Evolutionary conservation across 2,329 filamentous ascomycete species (phyloP).

Genomic region (Paecilomyces variotii): DNA sequence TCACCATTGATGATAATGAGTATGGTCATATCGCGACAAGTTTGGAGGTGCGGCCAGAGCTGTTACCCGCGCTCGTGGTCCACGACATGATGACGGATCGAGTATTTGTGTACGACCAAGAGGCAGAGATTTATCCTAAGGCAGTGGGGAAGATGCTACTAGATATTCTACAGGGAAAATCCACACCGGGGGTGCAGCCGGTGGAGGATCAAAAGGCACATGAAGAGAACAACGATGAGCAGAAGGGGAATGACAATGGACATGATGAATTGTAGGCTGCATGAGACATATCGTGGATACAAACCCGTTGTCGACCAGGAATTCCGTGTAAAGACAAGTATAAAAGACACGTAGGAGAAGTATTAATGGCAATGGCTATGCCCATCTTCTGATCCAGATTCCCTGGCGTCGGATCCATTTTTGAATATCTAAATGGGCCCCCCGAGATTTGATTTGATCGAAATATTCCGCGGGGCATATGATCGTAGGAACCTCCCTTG

Average conservation of each 20-base stretch:
- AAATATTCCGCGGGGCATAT: neutral
- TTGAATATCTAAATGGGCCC: too few species aligned
- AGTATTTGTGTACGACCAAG: neutral
- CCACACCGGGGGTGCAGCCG: neutral
- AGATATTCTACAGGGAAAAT: neutral
- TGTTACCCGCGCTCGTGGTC: constrained; percentile 35
- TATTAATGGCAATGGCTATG: neutral
- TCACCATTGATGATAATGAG: constrained; percentile 40
- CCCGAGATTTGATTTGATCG: too few species aligned
- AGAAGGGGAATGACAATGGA: neutral
- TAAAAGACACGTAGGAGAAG: too few species aligned
- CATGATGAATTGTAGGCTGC: neutral
- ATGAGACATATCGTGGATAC: neutral
- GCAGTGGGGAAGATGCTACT: neutral
- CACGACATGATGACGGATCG: constrained; percentile 12
- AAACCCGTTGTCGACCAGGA: neutral
- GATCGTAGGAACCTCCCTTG: neutral
- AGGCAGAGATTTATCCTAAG: neutral
- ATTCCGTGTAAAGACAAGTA: too few species aligned
- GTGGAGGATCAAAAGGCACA: neutral
- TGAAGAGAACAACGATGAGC: neutral
- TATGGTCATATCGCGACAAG: constrained; percentile 38
- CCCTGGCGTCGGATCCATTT: too few species aligned
- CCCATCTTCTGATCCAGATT: neutral
- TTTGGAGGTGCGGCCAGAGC: constrained; percentile 30